A percentile compares a stretch with the other conserved stretches of the same genome.
Evolutionary conservation across 2,329 filamentous ascomycete species (phyloP).

Genomic region (Pseudocercospora crystallina): DNA sequence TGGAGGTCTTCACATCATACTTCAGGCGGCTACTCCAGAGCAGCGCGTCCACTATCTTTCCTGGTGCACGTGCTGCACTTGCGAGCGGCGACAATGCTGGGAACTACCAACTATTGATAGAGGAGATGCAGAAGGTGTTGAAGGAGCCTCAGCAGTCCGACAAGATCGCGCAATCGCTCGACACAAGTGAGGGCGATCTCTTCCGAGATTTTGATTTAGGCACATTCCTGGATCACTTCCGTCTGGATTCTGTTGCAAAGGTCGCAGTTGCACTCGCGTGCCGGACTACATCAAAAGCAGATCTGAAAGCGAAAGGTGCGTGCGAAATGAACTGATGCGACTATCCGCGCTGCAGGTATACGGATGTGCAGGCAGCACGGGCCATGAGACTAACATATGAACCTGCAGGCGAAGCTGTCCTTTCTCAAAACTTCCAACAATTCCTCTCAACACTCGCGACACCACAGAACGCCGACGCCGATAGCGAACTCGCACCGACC

Average conservation of each 20-base stretch:
- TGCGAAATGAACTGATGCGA: not conserved
- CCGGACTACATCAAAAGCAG: constrained; percentile 74
- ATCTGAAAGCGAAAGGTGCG: constrained; percentile 84
- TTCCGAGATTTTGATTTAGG: constrained; percentile 97
- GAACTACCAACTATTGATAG: constrained; percentile 78
- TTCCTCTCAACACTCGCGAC: constrained; percentile 72
- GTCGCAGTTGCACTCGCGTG: constrained; percentile 85
- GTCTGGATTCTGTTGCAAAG: constrained; percentile 83
- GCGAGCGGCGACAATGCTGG: constrained; percentile 61
- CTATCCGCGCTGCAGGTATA: not conserved
- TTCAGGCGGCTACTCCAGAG: constrained; percentile 88
- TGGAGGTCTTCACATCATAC: constrained; percentile 97
- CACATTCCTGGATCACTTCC: constrained; percentile 94
- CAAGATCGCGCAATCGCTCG: constrained; percentile 91
- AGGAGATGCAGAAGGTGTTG: constrained; percentile 83
- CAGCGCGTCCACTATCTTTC: constrained; percentile 90
- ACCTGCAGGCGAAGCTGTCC: constrained; percentile 76
- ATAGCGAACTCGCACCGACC: constrained; percentile 64
- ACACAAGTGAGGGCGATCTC: constrained; percentile 84
- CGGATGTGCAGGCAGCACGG: constrained; percentile 4
- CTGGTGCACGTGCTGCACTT: constrained; percentile 66
- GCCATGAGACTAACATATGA: constrained; percentile 17
- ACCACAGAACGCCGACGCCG: constrained; percentile 51
- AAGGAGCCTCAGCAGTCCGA: constrained; percentile 77
- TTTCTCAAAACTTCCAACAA: constrained; percentile 73